These are phyloP conservation scores for Diversispora epigaea DNA, from an alignment of 192 early-diverging fungal species.

Conservation along the genomic window DNA sequence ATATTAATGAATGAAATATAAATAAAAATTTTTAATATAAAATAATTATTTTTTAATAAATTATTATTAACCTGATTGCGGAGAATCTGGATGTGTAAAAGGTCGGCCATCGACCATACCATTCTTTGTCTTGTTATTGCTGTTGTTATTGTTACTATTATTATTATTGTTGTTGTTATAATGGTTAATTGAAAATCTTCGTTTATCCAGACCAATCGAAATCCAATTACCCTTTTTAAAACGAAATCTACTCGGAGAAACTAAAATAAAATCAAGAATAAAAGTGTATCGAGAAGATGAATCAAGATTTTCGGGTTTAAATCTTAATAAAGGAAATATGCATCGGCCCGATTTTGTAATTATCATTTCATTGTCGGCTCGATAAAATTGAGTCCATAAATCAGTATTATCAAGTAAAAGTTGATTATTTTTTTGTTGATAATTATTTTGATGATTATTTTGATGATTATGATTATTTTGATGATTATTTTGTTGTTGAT, in stretches of 20 bases:
- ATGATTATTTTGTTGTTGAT: no score
- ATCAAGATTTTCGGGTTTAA: conserved; percentile 42
- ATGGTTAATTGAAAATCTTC: conserved; percentile 11
- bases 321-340: conserved; percentile 53
- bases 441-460: no score
- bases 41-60: background rate
- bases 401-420: conserved; percentile 26
- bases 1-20: no score
- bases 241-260: conserved; percentile 36
- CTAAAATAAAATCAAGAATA: conserved; percentile 46
- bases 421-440: no score
- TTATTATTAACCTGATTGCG: conserved; percentile 24
- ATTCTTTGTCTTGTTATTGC: background rate
- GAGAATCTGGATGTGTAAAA: conserved; percentile 38
- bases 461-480: no score
- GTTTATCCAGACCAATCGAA: background rate
- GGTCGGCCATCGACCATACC: background rate
- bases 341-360: conserved; percentile 60
- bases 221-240: conserved; percentile 45
- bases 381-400: conserved; percentile 48
- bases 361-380: conserved; percentile 56
- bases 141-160: no score
- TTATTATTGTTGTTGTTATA: conserved; percentile 6
- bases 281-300: conserved; percentile 44
- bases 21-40: background rate